Percentiles rank a stretch among this genome's conserved stretches.
Conservation (phyloP, 495 filamentous ascomycete species). For the Podospora didyma region DNA sequence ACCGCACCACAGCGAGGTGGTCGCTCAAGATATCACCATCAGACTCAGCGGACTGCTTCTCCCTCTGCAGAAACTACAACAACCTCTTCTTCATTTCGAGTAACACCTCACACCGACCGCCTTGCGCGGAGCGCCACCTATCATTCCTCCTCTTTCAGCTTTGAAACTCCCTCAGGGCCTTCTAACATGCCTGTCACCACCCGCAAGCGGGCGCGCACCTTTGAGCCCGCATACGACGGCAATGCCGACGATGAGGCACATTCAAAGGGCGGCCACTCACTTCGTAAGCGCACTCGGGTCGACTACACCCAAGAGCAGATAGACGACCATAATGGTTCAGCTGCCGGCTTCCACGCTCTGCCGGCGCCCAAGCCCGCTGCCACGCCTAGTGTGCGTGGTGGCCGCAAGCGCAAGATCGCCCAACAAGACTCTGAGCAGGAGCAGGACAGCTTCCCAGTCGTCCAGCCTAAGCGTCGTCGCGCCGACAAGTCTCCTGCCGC, state of each 20-base stretch:
- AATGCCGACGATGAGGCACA: constrained; percentile 30
- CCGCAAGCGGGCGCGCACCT: constrained; percentile 33
- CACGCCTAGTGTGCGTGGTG: constrained; percentile 19
- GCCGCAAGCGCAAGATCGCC: constrained; percentile 28
- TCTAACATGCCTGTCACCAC: constrained; percentile 18
- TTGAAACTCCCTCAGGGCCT: constrained; percentile 27
- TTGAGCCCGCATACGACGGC: constrained; percentile 26
- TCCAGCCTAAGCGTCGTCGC: constrained; percentile 25
- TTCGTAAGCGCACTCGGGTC: constrained; percentile 42
- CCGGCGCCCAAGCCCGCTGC: constrained; percentile 15
- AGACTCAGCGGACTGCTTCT: constrained; percentile 10
- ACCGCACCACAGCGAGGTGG: constrained; percentile 17
- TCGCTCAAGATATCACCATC: constrained; percentile 6
- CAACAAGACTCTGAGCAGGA: constrained; percentile 23
- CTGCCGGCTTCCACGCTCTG: neutral
- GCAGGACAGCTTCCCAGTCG: neutral
- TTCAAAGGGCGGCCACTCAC: constrained; percentile 44
- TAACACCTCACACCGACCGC: constrained; percentile 18
- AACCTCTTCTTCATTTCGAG: constrained; percentile 3
- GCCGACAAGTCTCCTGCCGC: constrained; percentile 29
- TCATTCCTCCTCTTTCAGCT: constrained; percentile 18
- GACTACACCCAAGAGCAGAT: constrained; percentile 44
- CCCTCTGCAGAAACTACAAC: constrained; percentile 18
- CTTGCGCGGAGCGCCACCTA: constrained; percentile 24
- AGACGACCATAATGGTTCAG: constrained; percentile 26